phyloP scores from a whole-genome alignment of 164 flowering plant genomes.

The Stephania japonica region DNA sequence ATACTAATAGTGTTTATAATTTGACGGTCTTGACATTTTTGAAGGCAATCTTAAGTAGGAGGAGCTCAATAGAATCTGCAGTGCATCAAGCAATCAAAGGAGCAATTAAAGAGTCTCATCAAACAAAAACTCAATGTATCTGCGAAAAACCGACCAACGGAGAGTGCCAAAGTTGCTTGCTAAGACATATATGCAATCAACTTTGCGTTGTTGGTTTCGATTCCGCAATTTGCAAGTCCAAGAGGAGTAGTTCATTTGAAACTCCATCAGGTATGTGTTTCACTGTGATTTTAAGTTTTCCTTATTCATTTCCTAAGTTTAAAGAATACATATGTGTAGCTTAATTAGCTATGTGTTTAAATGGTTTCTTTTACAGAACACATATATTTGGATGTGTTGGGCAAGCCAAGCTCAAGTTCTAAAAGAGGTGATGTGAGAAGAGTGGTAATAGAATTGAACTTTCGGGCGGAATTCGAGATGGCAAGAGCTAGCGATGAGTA shows the following conservation, averaged over 20 bases:
- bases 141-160: constrained; percentile 36
- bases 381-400: constrained; percentile 61
- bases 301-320: too few relatives aligned
- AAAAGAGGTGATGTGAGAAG: constrained; percentile 53
- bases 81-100: constrained; percentile 50
- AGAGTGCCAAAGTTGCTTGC: constrained; percentile 58
- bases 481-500: constrained; percentile 67
- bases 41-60: constrained; percentile 49
- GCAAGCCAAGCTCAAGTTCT: constrained; percentile 29
- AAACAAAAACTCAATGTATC: constrained; percentile 26
- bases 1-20: too few relatives aligned
- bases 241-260: constrained; percentile 61
- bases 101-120: constrained; percentile 32
- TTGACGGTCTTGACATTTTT: background rate
- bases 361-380: constrained; percentile 44
- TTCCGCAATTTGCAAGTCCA: constrained; percentile 65
- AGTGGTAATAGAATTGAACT: constrained; percentile 64
- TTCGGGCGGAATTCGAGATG: constrained; percentile 82
- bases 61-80: constrained; percentile 50
- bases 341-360: too few relatives aligned
- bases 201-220: constrained; percentile 47
- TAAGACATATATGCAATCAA: constrained; percentile 33
- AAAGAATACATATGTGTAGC: too few relatives aligned
- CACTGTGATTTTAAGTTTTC: background rate
- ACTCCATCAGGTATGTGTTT: constrained; percentile 53